Evolutionary conservation across 2,329 filamentous ascomycete species (phyloP), one percentile per base, ranked within the genome.

Genomic region (Nakataea oryzae): DNA sequence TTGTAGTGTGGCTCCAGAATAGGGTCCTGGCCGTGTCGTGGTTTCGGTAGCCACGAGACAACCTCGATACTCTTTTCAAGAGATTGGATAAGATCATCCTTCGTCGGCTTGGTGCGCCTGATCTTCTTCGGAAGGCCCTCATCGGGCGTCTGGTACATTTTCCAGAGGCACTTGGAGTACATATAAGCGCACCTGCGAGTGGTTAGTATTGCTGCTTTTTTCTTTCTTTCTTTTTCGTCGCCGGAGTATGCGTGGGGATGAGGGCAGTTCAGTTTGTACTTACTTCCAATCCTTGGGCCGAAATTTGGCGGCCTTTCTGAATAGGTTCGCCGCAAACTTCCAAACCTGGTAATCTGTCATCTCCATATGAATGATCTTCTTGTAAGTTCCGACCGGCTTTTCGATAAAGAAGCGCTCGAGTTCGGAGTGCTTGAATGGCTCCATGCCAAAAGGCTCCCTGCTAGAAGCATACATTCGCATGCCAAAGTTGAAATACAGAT

Each of bases 1-100:
- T 96, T 96, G 79, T 96, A 96, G 71, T 96, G 92, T 3, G 93
- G 93, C 71, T 96, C 93, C 21, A 97, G 81, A 28, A 96, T 87
- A 0, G 90, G 91, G 64, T 96, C 91, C 63, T 76, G 77, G 26
- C 81, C 86, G 70, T 80, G 77, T 17, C 82, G 76, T 5, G 81
- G 81, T 65, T 84, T 85, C 30, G 81, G 80, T 32, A 82, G 73
- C 24, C 75, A 76, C 8, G 76, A 74, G 1, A 82, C 81, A 1
- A 82, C 76, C 61, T 79, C 71, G 26, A 85, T 75, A 1, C 81
- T 75, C 63, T 76, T 77, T 65, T 84, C 81, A 3, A 86, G 75
- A 0, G 79, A 76, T 3, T 72, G 67, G n/a, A 86, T 65, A 7
- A 86, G 70, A 11, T 70, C 71, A 50, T 75, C 67, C 2, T 79